Conservation (phyloP, 371 early-diverging fungal species). For the Globomyces sp. region DNA sequence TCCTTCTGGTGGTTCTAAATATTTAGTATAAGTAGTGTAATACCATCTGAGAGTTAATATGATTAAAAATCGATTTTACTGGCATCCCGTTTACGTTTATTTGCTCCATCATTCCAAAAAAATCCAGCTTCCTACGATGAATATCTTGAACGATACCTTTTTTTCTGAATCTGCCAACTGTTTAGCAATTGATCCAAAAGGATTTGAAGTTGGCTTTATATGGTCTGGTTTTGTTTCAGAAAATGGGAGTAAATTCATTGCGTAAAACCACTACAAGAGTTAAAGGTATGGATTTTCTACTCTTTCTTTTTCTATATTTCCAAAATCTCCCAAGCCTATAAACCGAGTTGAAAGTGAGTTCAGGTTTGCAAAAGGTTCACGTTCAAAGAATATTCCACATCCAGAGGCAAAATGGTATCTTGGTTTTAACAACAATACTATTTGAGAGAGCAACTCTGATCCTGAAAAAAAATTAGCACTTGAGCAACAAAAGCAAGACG, state of each 20-base stretch:
- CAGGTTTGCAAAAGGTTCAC: constrained; percentile 77
- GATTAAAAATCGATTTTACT: too few species aligned
- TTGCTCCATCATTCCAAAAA: too few species aligned
- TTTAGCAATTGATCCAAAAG: too few species aligned
- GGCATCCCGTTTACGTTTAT: too few species aligned
- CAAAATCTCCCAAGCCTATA: constrained; percentile 75
- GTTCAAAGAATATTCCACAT: constrained; percentile 65
- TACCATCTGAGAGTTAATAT: constrained; percentile 12
- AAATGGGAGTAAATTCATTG: constrained; percentile 77
- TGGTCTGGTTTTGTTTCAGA: constrained; percentile 47
- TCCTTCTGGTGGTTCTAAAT: constrained; percentile 25
- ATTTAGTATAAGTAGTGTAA: constrained; percentile 10
- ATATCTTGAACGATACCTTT: too few species aligned
- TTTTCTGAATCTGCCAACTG: too few species aligned
- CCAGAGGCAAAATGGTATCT: constrained; percentile 82
- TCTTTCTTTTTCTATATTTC: constrained; percentile 58
- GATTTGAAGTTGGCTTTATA: constrained; percentile 3
- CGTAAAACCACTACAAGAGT: constrained; percentile 82
- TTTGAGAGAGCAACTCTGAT: neutral
- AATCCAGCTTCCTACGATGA: too few species aligned
- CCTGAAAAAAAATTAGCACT: neutral
- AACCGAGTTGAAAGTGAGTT: constrained; percentile 73
- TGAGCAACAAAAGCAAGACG: too few species aligned
- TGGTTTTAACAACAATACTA: constrained; percentile 59
- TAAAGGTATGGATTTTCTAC: constrained; percentile 18